Evolutionary conservation across 2,329 filamentous ascomycete species (phyloP), one percentile per base, ranked within the genome.

Genomic region (Bipolaris cookei): DNA sequence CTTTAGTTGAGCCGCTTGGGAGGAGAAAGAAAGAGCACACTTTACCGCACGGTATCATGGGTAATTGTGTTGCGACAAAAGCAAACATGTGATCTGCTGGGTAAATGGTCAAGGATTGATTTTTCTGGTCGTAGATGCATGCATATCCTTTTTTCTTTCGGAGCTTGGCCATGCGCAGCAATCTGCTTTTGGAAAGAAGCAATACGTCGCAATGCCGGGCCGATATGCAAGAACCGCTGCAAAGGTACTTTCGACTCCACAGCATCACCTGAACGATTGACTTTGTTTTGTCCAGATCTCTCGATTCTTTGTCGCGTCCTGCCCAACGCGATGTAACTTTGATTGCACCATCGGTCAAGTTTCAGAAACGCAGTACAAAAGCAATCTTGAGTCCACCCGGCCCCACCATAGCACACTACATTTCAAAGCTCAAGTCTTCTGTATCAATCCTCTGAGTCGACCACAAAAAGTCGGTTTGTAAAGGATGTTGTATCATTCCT

Each of bases 171-270:
- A 35, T 46, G 51, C 41, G 28, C 16, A 20, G 30, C 37, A 23
- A n/a, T 51, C 44, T 38, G 42, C 50, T 44, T 49, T 46, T 47
- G 49, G 49, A 21, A 51, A 37, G 28, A 43, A 37, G 38, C 49
- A 51, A 35, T 39, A 20, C 13, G 38, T 34, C n/a, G 7, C 45
- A 42, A 34, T 44, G n/a, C 18, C 39, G 39, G 30, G 38, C 28
- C 25, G 39, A 34, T 14, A 34, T 37, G 30, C 20, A 30, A 35
- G 20, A n/a, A 35, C 35, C 39, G 8, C 39, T 42, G 49, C 4
- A 35, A 43, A 43, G 39, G 39, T 41, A 18, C 34, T 20, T n/a
- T 38, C 28, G 42, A 45, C 34, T 28, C 45, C 20, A 32, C 20
- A 34, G 21, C 10, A 20, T 37, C 37, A 10, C 21, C 21, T 35